Percentiles rank a stretch among this genome's conserved stretches.
phyloP scores from a whole-genome alignment of 768 basidiomycete species.

The Lepiota venenata region DNA sequence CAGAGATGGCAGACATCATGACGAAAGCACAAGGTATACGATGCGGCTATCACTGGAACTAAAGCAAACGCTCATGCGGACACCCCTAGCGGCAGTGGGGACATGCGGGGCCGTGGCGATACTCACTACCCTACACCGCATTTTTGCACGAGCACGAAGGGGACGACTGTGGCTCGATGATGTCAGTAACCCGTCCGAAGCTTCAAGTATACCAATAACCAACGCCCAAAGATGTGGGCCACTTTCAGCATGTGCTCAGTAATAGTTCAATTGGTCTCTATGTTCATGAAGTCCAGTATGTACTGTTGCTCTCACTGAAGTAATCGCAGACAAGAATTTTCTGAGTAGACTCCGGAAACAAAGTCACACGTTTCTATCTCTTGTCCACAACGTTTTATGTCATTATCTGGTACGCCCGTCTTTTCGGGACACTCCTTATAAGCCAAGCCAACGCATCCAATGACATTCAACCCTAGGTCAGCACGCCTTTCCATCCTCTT shows the following conservation, averaged over 20 bases:
- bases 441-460: background rate
- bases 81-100: background rate
- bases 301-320: background rate
- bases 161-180: constrained; percentile 31
- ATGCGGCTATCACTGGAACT: too few species aligned
- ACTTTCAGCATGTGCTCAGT: constrained; percentile 25
- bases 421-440: background rate
- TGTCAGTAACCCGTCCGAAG: constrained; percentile 17
- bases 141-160: constrained; percentile 25
- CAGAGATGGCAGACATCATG: too few species aligned
- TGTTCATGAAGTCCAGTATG: background rate
- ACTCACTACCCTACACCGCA: constrained; percentile 25
- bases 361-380: constrained; percentile 30
- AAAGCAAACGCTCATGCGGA: background rate
- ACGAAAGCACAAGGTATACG: too few species aligned
- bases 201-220: background rate
- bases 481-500: constrained; percentile 21
- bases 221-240: background rate
- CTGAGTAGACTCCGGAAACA: background rate
- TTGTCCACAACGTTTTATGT: constrained; percentile 33
- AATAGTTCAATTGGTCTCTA: constrained; percentile 9
- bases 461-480: background rate
- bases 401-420: constrained; percentile 30
- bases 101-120: constrained; percentile 30
- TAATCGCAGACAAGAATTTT: background rate